phyloP scores from a whole-genome alignment of 73 alveolate species.

The Tetrahymena elliotti region DNA sequence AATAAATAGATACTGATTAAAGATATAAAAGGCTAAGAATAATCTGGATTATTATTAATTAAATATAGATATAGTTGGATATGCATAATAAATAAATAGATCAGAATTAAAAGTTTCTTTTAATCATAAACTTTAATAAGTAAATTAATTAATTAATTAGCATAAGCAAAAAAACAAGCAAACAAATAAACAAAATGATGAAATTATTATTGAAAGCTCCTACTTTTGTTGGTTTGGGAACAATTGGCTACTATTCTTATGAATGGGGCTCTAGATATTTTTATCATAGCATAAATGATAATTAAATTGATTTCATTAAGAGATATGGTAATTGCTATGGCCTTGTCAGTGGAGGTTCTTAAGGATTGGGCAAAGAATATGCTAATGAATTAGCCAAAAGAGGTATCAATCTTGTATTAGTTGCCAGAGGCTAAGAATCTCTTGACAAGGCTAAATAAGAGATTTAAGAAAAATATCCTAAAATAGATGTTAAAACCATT shows the following conservation, averaged over 20 bases:
- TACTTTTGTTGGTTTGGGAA: neutral
- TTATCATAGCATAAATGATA: neutral
- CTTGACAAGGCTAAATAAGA: neutral
- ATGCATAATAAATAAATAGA: neutral
- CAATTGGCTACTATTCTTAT: neutral
- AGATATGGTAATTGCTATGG: slow-evolving; percentile 36
- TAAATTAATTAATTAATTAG: neutral
- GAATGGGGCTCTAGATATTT: neutral
- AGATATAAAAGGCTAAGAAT: neutral
- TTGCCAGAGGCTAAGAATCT: slow-evolving; percentile 40
- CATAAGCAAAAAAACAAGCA: neutral
- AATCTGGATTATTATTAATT: neutral
- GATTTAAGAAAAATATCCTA: neutral
- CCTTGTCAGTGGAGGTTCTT: slow-evolving; percentile 57
- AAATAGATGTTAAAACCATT: slow-evolving; percentile 6
- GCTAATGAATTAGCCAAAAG: slow-evolving; percentile 40
- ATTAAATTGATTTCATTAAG: neutral
- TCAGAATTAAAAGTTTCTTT: neutral
- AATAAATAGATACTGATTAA: neutral
- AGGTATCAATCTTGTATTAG: slow-evolving; percentile 48
- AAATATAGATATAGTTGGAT: neutral
- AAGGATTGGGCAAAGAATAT: slow-evolving; percentile 59
- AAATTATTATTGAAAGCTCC: neutral
- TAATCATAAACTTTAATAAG: neutral
- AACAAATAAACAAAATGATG: neutral